Evolutionary conservation across 495 filamentous ascomycete species (phyloP).

Genomic region (Penicillium flavigenum): DNA sequence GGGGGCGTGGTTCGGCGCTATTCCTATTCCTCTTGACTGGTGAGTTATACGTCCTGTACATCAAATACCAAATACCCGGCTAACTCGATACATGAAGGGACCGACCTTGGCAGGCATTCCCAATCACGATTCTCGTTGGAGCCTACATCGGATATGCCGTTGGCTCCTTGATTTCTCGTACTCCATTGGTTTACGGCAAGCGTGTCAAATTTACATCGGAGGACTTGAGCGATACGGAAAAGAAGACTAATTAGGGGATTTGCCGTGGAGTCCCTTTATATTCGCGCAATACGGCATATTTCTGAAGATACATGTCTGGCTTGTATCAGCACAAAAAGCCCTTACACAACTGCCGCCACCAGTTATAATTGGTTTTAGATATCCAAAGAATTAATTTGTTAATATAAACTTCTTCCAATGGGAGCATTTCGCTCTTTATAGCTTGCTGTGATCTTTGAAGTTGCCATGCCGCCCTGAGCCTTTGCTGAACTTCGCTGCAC

Average conservation of each 20-base stretch:
- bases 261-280: neutral
- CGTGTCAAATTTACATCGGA: conserved; percentile 56
- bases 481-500: conserved; percentile 42
- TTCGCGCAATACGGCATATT: neutral
- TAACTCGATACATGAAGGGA: conserved; percentile 49
- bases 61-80: conserved; percentile 6
- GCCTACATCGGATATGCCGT: conserved; percentile 66
- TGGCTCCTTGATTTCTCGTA: conserved; percentile 61
- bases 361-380: conserved; percentile 1
- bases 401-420: conserved; percentile 9
- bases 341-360: neutral
- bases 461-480: conserved; percentile 45
- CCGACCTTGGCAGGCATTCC: conserved; percentile 97
- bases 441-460: conserved; percentile 32
- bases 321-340: conserved; percentile 4
- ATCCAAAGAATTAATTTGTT: conserved; percentile 3
- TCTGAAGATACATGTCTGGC: neutral
- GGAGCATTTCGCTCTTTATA: conserved; percentile 1
- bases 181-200: conserved; percentile 57
- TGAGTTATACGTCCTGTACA: conserved; percentile 39
- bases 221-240: conserved; percentile 20
- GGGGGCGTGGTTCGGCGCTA: conserved; percentile 63
- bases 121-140: conserved; percentile 79
- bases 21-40: conserved; percentile 96
- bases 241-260: conserved; percentile 32